Evolutionary conservation across 768 basidiomycete species (phyloP).

Genomic region (Tephrocybe rancida): DNA sequence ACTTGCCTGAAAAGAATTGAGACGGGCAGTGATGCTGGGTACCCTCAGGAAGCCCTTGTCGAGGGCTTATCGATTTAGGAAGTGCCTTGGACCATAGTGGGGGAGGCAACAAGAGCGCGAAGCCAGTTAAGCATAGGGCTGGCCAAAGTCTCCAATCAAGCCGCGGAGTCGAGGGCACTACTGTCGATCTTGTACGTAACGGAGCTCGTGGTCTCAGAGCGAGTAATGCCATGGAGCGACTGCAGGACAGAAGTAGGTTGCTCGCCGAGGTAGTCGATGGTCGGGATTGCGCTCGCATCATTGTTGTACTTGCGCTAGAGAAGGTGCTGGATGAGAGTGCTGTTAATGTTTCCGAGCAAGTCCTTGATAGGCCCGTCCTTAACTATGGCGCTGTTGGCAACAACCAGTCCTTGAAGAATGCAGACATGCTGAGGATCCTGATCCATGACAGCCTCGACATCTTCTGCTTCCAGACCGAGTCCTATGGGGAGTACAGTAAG

Average conservation of each 20-base stretch:
- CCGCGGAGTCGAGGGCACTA: slow-evolving; percentile 55
- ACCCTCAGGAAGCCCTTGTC: no score
- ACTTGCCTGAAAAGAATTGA: no score
- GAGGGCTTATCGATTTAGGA: slow-evolving; percentile 91
- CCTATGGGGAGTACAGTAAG: slow-evolving; percentile 52
- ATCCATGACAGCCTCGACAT: slow-evolving; percentile 98
- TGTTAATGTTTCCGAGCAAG: slow-evolving; percentile 86
- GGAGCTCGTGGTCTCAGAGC: slow-evolving; percentile 41
- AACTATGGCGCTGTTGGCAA: slow-evolving; percentile 81
- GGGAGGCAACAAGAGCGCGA: slow-evolving; percentile 78
- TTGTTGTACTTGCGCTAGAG: slow-evolving; percentile 78
- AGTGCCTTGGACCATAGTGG: slow-evolving; percentile 84
- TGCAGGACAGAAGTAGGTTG: slow-evolving; percentile 36
- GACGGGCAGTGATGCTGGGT: no score
- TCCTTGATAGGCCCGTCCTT: slow-evolving; percentile 96
- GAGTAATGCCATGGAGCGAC: slow-evolving; percentile 41
- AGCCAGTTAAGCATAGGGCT: slow-evolving; percentile 87
- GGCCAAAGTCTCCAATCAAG: slow-evolving; percentile 86
- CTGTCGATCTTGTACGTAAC: slow-evolving; percentile 54
- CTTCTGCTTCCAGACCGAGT: slow-evolving; percentile 97
- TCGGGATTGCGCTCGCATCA: slow-evolving; percentile 75
- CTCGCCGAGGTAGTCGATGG: slow-evolving; percentile 78
- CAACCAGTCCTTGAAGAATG: slow-evolving; percentile 96
- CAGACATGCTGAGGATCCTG: slow-evolving; percentile 98
- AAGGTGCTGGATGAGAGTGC: slow-evolving; percentile 74